Conservation (phyloP, 1,139 yeast species). For the Blastobotrys malaysiensis region DNA sequence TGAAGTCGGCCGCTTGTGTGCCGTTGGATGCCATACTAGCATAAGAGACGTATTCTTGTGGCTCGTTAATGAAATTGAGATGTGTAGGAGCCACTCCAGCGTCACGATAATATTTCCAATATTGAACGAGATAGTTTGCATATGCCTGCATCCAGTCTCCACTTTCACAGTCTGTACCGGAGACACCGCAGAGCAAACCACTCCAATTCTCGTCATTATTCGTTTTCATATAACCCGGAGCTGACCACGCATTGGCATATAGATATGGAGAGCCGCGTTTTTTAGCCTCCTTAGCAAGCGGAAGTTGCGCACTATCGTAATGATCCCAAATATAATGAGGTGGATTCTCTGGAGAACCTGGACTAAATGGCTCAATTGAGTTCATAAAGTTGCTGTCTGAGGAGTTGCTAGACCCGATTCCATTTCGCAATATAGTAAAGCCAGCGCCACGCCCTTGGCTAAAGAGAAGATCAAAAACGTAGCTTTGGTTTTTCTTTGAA, state of each 20-base stretch:
- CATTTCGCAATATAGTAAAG: background rate
- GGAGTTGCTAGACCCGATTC: background rate
- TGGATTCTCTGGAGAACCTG: background rate
- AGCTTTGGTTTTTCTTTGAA: background rate
- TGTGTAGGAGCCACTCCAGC: background rate
- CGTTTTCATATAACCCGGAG: background rate
- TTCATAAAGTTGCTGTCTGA: background rate
- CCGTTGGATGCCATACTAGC: background rate
- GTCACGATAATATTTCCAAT: background rate
- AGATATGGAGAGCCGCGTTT: background rate
- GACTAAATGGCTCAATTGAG: background rate
- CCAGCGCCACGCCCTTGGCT: background rate
- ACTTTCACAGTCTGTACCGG: background rate
- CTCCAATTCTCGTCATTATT: background rate
- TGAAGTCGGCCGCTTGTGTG: background rate
- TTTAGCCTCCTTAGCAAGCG: background rate
- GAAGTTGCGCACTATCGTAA: background rate
- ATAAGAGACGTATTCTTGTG: background rate
- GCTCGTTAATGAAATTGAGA: background rate
- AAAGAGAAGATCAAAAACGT: background rate
- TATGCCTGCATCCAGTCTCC: background rate
- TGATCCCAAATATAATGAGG: background rate
- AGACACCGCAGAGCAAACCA: background rate
- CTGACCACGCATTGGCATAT: background rate
- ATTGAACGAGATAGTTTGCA: background rate